Evolutionary conservation across 352 stramenopile genomes (phyloP).

Genomic region (Phytopythium sindhum): DNA sequence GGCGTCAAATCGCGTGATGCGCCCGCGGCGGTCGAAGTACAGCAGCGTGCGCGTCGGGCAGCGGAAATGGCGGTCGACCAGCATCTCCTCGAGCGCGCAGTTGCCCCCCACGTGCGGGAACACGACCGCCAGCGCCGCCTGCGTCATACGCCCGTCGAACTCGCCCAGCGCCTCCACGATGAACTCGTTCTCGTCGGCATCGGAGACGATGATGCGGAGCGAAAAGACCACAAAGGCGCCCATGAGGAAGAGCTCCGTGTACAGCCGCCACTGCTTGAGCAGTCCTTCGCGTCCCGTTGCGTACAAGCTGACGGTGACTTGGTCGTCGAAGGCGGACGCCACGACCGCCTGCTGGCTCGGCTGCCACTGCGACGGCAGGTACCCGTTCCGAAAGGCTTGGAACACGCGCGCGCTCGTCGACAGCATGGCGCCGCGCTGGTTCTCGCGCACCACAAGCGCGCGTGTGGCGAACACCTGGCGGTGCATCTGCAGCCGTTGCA

Average conservation of each 20-base stretch:
- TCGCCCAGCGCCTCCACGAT: neutral
- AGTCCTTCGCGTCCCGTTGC: neutral
- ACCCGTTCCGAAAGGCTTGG: neutral
- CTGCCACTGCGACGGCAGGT: neutral
- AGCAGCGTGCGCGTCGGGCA: neutral
- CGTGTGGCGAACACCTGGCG: neutral
- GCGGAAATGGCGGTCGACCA: neutral
- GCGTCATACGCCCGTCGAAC: neutral
- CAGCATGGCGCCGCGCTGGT: neutral
- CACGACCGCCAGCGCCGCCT: neutral
- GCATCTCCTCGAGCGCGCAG: neutral
- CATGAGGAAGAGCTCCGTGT: neutral
- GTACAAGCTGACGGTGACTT: neutral
- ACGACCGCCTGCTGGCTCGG: neutral
- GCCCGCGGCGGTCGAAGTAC: neutral
- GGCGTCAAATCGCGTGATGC: neutral
- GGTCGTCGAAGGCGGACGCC: neutral
- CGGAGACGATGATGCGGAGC: neutral
- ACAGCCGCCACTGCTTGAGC: neutral
- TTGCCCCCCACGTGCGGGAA: neutral
- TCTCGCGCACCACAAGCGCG: neutral
- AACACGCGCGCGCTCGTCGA: neutral
- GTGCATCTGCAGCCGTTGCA: constrained; percentile 3
- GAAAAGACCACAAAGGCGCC: neutral
- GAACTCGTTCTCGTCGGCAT: neutral